Base-by-base conservation (phyloP, 805 yeast genomes). In the Metschnikowia dekortorum region DNA sequence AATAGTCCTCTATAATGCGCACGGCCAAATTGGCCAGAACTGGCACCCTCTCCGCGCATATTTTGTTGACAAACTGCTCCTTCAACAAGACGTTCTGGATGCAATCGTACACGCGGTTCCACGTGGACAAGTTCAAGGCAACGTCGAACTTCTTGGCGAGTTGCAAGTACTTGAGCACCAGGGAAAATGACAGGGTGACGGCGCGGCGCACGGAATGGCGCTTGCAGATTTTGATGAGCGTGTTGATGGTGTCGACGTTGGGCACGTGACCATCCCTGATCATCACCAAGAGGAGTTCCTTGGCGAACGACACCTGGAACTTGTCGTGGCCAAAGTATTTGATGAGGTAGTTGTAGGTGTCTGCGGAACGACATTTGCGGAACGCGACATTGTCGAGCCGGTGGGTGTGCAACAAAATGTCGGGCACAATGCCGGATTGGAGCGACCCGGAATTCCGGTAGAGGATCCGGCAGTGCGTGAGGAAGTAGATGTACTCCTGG, bases 271-370 rank as follows among this genome's bases (percentile, higher is more conserved):
- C 74, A 49, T 73, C 77, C 49, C 69, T 64, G 36, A 67, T 58
- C 76, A 74, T 72, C 30, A 71, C 74, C 35, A 74, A 55, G 9
- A 73, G 56, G 14, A 73, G 52, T 44, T 68, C 72, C 28, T 75
- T 53, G 4, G 76, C 73, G 58, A 73, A 73, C 13, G 68, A 56
- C 51, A 67, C 68, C 55, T 74, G 77, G 56, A 69, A 64, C 53
- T 73, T 73, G 44, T 61, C 66, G 51, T 47, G 63, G 8, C 78
- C 78, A 60, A 71, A 74, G 54, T 58, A 74, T 46, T 70, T 61
- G 48, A 74, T 73, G 26, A 73, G 59, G 47, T 64, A 64, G 57
- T 73, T 74, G 56, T 64, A 74, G 1, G 77, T 70, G 9, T 68
- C 63, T 5, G 62, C 68, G 3, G 71, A 64, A 32, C 78, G 53